Percentiles rank a stretch among this genome's conserved stretches.
phyloP scores from a whole-genome alignment of 169 alveolate species.

The Cryptosporidium meleagridis region DNA sequence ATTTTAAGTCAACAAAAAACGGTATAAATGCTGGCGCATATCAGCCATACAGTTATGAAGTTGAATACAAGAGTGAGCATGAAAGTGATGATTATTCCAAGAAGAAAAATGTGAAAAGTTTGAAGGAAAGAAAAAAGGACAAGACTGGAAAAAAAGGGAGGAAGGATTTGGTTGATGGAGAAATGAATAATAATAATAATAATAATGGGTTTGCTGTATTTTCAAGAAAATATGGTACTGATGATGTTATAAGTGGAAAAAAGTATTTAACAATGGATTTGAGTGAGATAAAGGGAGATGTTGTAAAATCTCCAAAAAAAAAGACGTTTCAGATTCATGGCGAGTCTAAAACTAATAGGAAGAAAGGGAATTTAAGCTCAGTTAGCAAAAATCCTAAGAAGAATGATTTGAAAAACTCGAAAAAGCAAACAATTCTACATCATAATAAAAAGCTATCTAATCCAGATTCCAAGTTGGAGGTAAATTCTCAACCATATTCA shows the following conservation, averaged over 20 bases:
- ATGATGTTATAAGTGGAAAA: background rate
- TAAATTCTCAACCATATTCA: background rate
- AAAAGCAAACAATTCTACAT: background rate
- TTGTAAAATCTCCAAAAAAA: slow-evolving; percentile 6
- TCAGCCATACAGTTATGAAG: slow-evolving; percentile 53
- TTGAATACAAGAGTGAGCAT: background rate
- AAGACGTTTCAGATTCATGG: background rate
- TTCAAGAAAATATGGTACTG: slow-evolving; percentile 61
- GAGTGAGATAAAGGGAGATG: slow-evolving; percentile 34
- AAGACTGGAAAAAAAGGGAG: background rate
- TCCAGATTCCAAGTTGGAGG: background rate
- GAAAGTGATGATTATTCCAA: background rate
- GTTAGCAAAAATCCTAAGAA: background rate
- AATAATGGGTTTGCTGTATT: background rate
- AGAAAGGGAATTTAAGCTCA: background rate
- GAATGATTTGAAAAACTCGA: background rate
- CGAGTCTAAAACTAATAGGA: background rate
- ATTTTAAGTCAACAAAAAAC: background rate
- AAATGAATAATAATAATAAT: background rate
- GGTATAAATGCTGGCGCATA: background rate
- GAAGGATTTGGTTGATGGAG: background rate
- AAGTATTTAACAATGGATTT: background rate
- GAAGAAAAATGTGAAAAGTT: background rate
- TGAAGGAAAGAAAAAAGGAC: background rate
- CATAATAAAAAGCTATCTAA: background rate